Evolutionary conservation across 2,329 filamentous ascomycete genomes (phyloP).

Genomic region (Colletotrichum sp.): DNA sequence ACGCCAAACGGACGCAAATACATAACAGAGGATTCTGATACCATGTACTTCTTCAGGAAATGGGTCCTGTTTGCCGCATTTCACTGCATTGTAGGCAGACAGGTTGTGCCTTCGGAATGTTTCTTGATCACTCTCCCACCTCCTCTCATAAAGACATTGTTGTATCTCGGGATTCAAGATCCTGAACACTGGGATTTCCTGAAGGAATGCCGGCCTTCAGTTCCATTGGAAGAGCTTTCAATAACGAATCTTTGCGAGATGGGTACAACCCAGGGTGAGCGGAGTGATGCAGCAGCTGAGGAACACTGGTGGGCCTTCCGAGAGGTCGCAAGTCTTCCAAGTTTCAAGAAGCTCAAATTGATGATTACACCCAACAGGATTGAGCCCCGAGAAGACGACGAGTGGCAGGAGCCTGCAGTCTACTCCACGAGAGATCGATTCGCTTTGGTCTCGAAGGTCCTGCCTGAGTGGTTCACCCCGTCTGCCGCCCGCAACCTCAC

Average conservation of each 20-base stretch:
- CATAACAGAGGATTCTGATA: background rate
- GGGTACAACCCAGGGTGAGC: background rate
- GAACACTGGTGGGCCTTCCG: background rate
- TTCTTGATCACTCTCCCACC: background rate
- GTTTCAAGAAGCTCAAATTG: background rate
- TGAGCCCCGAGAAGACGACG: background rate
- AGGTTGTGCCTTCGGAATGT: background rate
- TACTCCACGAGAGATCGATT: background rate
- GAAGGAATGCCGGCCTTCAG: background rate
- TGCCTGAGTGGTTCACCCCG: conserved; percentile 28
- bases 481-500: conserved; percentile 25
- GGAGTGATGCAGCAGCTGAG: background rate
- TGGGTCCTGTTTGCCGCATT: background rate
- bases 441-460: conserved; percentile 12
- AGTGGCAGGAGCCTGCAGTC: background rate
- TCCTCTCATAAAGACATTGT: background rate
- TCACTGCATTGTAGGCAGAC: background rate
- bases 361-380: background rate
- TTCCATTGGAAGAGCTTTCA: background rate
- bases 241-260: background rate
- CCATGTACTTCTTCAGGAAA: background rate
- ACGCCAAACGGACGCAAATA: background rate
- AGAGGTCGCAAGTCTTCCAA: background rate
- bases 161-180: background rate
- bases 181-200: background rate